Evolutionary conservation across 441 rosid genomes (phyloP), one percentile per base, ranked within the genome.

Genomic region (Syzygium syzygioides): DNA sequence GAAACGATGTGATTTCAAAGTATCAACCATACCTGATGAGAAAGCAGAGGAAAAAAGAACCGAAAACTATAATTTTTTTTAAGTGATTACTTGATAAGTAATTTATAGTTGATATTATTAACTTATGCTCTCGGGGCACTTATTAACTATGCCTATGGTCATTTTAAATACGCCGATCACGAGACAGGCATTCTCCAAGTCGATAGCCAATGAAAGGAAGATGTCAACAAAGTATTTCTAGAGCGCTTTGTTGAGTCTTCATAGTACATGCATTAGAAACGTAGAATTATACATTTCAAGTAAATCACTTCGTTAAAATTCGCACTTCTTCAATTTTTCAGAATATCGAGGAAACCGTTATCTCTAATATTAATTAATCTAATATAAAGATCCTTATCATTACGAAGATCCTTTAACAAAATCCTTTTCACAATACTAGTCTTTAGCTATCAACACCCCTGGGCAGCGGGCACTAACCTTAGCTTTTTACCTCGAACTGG

Each of bases 1-100:
- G 1, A 32, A n/a, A 62, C 28, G 1, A 2, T 30, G 30, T 8
- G 17, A 8, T 30, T 4, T 30, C 12, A 30, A 30, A 64, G 23
- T 8, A 66, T 32, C 0, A 32, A 32, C 9, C 32, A 28, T 0
- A 56, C 6, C 0, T 4, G 23, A 32, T 3, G 25, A 66, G 76
- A 66, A 66, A 66, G 32, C 12, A 66, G 4, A 32, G 41, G 4
- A 30, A 3, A 64, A 64, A 30, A n/a, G 0, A 1, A 4, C 48
- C 0, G 1, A 14, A 8, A 4, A 30, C 8, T 2, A 0, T 2
- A 64, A 64, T 3, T 64, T 64, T 64, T 64, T 10, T 2, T 2
- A 2, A 64, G 6, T 64, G 30, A 64, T 7, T n/a, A 15, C 4
- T 14, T 3, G 34, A n/a, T 60, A 3, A 28, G 32, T 28, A 60